These are phyloP conservation scores for Ganoderma boninense DNA, from an alignment of 1,284 basidiomycete genomes.

Conservation along the genomic window DNA sequence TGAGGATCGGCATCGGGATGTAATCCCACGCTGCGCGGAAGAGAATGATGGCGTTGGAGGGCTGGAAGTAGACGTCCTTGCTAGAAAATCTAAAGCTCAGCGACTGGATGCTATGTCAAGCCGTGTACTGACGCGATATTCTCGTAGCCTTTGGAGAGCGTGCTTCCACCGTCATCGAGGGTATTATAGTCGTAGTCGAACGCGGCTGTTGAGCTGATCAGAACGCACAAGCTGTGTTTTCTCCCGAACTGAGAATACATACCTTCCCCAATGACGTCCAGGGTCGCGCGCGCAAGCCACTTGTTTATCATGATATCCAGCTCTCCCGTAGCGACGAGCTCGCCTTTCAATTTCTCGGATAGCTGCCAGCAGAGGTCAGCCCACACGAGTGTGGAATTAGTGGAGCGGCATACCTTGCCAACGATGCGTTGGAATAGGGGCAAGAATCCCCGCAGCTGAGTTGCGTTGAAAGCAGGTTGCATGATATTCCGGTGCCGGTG, in stretches of 20 bases:
- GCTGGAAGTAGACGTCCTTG: constrained; percentile 32
- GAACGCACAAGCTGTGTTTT: too few relatives aligned
- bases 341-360: constrained; percentile 30
- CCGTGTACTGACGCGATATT: constrained; percentile 42
- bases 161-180: constrained; percentile 35
- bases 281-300: constrained; percentile 40
- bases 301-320: constrained; percentile 23
- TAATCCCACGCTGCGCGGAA: constrained; percentile 39
- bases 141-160: constrained; percentile 37
- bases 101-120: too few relatives aligned
- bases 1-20: constrained; percentile 35
- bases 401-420: constrained; percentile 23
- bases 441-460: constrained; percentile 34
- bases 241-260: neutral
- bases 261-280: constrained; percentile 45
- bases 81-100: neutral
- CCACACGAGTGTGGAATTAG: neutral
- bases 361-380: constrained; percentile 18
- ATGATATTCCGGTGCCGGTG: constrained; percentile 42
- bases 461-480: constrained; percentile 39
- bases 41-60: constrained; percentile 28
- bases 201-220: constrained; percentile 31
- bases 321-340: constrained; percentile 13
- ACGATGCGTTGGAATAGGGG: constrained; percentile 33
- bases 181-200: constrained; percentile 43